Base-by-base conservation (phyloP, 2,329 filamentous ascomycete species). In the Penicillium verrucosum region DNA sequence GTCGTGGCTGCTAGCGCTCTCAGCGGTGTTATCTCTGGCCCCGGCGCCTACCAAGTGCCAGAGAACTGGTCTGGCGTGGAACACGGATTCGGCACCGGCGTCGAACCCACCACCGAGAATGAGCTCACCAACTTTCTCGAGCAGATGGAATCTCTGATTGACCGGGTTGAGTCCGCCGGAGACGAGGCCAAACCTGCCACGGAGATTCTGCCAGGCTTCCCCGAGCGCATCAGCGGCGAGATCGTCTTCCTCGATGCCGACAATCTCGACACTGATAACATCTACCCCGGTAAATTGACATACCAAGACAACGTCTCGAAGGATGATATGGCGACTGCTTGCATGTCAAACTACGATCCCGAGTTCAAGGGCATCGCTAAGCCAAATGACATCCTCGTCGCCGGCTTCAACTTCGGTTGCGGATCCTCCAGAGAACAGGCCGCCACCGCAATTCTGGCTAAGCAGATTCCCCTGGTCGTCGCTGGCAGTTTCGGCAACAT, bases 331-430 rank as follows among this genome's bases (percentile, higher is more conserved):
- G 90, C 91, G 0, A 80, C 89, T 63, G 92, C 92, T 0, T 92
- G 89, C 74, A 97, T 97, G 92, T 83, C 89, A 71, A 97, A 97
- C 80, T 97, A 96, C 76, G 93, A 97, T 70, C 76, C 82, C 0
- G 71, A 79, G 0, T 97, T 97, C 71, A 73, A 80, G 10, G 73
- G 76, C 1, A 79, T 87, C 36, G 87, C 89, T 44, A 82, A 82
- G 61, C 70, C 83, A 0, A 86, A 85, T 47, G 92, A 97, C 67
- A 90, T 97, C 53, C 82, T 97, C 1, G 92, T 97, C 0, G 77
- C 87, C 0, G 92, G 92, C 32, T 94, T 87, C 79, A 96, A 95
- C 78, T 96, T 97, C 69, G 93, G 93, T 46, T 91, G 87, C 63
- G 92, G 92, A 18, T 85, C 80, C 55, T 91, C 86, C 1, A 80